A percentile compares a stretch with the other conserved stretches of the same genome.
These are phyloP conservation scores for Coemansia sp. DNA, from an alignment of 192 early-diverging fungal species.

Conservation along the genomic window DNA sequence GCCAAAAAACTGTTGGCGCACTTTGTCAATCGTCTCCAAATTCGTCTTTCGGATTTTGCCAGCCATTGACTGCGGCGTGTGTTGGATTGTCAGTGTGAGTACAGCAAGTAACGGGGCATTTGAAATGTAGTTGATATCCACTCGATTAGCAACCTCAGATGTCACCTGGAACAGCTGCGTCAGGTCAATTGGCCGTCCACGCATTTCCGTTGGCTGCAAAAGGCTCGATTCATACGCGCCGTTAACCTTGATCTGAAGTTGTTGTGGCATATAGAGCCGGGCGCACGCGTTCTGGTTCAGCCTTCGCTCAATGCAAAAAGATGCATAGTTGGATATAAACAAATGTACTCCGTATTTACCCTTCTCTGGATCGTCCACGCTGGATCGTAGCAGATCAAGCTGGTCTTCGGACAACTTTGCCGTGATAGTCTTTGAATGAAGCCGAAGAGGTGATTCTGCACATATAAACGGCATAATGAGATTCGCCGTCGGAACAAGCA, in stretches of 20 bases:
- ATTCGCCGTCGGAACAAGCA: constrained; percentile 6
- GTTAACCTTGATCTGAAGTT: constrained; percentile 5
- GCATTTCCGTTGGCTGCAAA: neutral
- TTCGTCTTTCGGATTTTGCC: constrained; percentile 18
- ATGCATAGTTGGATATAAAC: constrained; percentile 9
- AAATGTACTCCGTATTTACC: constrained; percentile 10
- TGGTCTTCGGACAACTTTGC: constrained; percentile 12
- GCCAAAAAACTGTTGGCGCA: constrained; percentile 40
- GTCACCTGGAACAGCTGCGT: constrained; percentile 13
- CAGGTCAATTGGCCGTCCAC: constrained; percentile 21
- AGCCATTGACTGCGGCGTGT: constrained; percentile 30
- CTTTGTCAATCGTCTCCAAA: constrained; percentile 16
- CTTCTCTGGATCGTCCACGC: neutral
- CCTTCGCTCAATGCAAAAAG: neutral
- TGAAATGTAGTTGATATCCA: constrained; percentile 28
- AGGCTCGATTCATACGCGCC: neutral
- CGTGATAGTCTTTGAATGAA: constrained; percentile 6
- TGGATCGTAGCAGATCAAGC: constrained; percentile 1
- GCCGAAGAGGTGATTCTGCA: neutral
- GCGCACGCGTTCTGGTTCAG: neutral
- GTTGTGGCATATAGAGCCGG: neutral
- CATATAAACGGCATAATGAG: constrained; percentile 3
- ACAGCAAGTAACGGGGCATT: constrained; percentile 10
- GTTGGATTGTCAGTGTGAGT: constrained; percentile 20
- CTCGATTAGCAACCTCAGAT: constrained; percentile 13